These are phyloP conservation scores for Cladosporium sphaerospermum DNA, from an alignment of 2,329 filamentous ascomycete species.

Conservation along the genomic window DNA sequence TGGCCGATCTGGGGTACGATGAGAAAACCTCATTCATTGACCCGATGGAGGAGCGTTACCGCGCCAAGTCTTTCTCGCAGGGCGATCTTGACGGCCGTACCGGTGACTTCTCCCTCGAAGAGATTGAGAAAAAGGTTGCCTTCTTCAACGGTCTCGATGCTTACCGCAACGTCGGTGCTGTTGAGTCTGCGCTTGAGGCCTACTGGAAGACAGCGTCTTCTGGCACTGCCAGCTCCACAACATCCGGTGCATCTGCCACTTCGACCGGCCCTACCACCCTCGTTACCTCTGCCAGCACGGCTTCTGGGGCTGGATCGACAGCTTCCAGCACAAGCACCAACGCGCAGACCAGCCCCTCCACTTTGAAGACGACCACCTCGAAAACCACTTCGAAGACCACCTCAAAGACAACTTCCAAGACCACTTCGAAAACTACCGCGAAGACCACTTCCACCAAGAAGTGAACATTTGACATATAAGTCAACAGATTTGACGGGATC, in stretches of 20 bases:
- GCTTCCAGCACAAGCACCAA: background rate
- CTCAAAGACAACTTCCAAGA: background rate
- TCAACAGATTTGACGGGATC: background rate
- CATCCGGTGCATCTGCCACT: background rate
- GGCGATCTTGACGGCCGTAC: slow-evolving; percentile 3
- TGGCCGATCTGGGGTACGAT: slow-evolving; percentile 28
- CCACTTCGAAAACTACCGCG: background rate
- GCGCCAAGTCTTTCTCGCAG: slow-evolving; percentile 19
- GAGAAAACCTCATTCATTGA: slow-evolving; percentile 24
- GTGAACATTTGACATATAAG: background rate
- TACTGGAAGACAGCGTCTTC: slow-evolving; percentile 21
- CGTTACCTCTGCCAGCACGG: background rate
- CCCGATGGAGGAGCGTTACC: slow-evolving; percentile 18
- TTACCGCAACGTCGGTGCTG: slow-evolving; percentile 23
- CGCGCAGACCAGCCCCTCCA: background rate
- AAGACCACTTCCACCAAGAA: background rate
- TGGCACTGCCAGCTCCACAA: background rate
- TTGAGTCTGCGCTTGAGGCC: slow-evolving; percentile 25
- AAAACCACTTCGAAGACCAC: background rate
- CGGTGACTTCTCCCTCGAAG: slow-evolving; percentile 16
- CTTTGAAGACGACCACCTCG: background rate
- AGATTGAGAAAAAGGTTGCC: slow-evolving; percentile 26
- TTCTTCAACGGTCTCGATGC: slow-evolving; percentile 30
- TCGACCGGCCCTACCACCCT: background rate
- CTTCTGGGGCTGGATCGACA: background rate